Base-by-base conservation (phyloP, 495 filamentous ascomycete species). In the Trichoderma orchidacearum region DNA sequence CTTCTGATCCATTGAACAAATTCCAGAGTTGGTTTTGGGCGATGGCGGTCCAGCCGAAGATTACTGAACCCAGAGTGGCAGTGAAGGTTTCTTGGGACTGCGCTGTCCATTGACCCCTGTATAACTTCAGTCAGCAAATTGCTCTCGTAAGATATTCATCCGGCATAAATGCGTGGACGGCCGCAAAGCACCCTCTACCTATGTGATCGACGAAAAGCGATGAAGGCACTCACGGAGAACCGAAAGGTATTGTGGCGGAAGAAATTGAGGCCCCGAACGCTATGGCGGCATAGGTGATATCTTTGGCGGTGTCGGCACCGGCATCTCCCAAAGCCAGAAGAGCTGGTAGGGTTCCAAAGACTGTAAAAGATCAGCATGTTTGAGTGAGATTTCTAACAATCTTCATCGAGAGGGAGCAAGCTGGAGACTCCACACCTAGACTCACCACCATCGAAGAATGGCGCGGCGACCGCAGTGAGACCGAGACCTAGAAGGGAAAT, bases 401-500 rank as follows among this genome's bases (percentile, higher is more conserved):
- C 3, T 3, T 3, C 11, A 3, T 8, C 5, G 1, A 21, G 15
- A 18, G n/a, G 28, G 18, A 18, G 23, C 27, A 53, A 27, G 25
- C 51, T 30, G n/a, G 8, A n/a, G n/a, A n/a, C n/a, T n/a, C n/a
- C n/a, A n/a, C n/a, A n/a, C n/a, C n/a, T n/a, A n/a, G 56, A 30
- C 34, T n/a, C 13, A 21, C 11, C 35, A 8, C 29, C 28, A n/a
- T 64, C 64, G 61, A 67, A 64, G 29, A 64, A 63, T 13, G 62
- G 58, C 29, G 48, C 67, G 30, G 60, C 60, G 32, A 48, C 48
- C 21, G 57, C 34, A 12, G 59, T 56, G 6, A 53, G 55, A n/a
- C 66, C 66, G 6, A 70, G 31, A 29, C 59, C 58, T 9, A 68
- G 13, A 0, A 68, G 54, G 54, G 65, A 58, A 15, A 65, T 34